Evolutionary conservation across 495 filamentous ascomycete species (phyloP).

Genomic region (Daldinia loculata): DNA sequence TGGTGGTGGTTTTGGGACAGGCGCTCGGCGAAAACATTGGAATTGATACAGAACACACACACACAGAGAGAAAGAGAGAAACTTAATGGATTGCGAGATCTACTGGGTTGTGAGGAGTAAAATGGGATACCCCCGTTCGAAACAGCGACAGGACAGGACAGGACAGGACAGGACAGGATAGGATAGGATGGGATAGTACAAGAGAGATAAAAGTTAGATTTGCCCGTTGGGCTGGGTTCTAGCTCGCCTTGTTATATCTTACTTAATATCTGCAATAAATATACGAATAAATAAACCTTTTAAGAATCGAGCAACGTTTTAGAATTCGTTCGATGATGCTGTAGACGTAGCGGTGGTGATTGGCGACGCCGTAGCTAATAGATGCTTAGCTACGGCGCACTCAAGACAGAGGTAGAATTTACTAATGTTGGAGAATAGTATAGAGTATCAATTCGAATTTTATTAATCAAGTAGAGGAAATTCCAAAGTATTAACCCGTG

Average conservation of each 20-base stretch:
- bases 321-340: background rate
- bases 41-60: background rate
- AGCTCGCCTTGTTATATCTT: slow-evolving; percentile 6
- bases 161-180: slow-evolving; percentile 13
- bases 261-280: background rate
- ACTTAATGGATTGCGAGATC: slow-evolving; percentile 14
- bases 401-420: background rate
- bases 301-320: background rate
- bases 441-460: background rate
- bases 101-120: slow-evolving; percentile 10
- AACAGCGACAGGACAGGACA: slow-evolving; percentile 10
- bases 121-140: slow-evolving; percentile 25
- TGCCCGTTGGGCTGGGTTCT: background rate
- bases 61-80: background rate
- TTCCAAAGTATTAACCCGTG: background rate
- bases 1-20: slow-evolving; percentile 5
- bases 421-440: background rate
- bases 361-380: no score
- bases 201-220: slow-evolving; percentile 14
- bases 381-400: no score
- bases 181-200: slow-evolving; percentile 19
- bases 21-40: slow-evolving; percentile 14
- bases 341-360: no score
- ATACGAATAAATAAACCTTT: background rate
- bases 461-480: background rate